Evolutionary conservation across 164 flowering plant genomes (phyloP).

Genomic region (Macadamia tetraphylla): DNA sequence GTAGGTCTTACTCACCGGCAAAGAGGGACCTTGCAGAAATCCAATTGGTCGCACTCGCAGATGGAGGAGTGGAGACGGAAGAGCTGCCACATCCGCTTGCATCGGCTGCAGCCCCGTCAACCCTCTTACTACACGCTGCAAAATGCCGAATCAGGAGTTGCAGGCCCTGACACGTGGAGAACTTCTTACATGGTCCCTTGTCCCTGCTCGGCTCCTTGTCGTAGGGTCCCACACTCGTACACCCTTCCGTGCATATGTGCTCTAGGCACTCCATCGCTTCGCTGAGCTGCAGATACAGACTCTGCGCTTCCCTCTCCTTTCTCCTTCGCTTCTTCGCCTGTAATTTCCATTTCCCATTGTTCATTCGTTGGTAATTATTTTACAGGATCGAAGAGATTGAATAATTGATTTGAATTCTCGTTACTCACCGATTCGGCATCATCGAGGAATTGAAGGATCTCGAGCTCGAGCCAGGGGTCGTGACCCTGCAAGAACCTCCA

Average conservation of each 20-base stretch:
- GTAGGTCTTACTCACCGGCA: constrained; percentile 58
- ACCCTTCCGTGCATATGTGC: constrained; percentile 91
- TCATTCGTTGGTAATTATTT: too few species aligned
- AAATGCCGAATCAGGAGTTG: constrained; percentile 72
- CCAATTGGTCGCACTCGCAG: constrained; percentile 73
- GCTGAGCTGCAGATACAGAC: constrained; percentile 58
- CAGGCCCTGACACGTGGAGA: constrained; percentile 67
- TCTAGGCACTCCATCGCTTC: constrained; percentile 93
- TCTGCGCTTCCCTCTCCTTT: constrained; percentile 41
- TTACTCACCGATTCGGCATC: constrained; percentile 63
- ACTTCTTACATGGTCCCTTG: constrained; percentile 54
- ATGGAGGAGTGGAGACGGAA: constrained; percentile 73
- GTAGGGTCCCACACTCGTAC: constrained; percentile 70
- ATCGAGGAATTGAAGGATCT: constrained; percentile 72
- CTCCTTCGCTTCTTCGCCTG: constrained; percentile 57
- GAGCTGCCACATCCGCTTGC: constrained; percentile 97
- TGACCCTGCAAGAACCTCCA: constrained; percentile 80
- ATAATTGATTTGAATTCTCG: not conserved
- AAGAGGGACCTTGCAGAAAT: constrained; percentile 75
- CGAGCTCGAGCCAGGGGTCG: constrained; percentile 85
- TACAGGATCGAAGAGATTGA: too few species aligned
- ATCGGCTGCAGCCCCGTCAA: constrained; percentile 65
- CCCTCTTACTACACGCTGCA: constrained; percentile 61
- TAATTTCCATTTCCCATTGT: not conserved
- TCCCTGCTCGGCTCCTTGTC: constrained; percentile 38